These are phyloP conservation scores for Kluyveromyces wickerhamii DNA, from an alignment of 805 yeast species.

Conservation along the genomic window DNA sequence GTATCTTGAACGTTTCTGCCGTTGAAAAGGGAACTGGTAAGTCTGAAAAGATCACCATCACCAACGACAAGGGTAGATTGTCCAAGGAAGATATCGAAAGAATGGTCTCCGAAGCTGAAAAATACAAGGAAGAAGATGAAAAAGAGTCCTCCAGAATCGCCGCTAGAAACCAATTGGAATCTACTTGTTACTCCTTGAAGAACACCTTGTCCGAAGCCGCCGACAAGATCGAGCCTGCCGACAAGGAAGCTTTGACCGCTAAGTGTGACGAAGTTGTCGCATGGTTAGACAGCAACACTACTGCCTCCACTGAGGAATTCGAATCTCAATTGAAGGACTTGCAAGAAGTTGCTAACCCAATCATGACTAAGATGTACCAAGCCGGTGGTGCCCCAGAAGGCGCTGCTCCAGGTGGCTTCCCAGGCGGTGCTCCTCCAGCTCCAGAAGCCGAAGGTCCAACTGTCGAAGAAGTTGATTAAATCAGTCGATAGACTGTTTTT, in stretches of 20 bases:
- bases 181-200: conserved; percentile 92
- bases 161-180: conserved; percentile 93
- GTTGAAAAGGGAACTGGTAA: conserved; percentile 99
- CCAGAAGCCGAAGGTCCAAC: conserved; percentile 64
- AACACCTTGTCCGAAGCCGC: conserved; percentile 67
- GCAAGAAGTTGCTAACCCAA: conserved; percentile 94
- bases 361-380: conserved; percentile 93
- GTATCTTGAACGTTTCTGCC: conserved; percentile 94
- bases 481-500: neutral
- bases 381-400: conserved; percentile 78
- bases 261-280: conserved; percentile 77
- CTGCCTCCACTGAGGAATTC: conserved; percentile 90
- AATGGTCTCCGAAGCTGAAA: conserved; percentile 97
- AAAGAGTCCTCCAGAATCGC: conserved; percentile 87
- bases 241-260: conserved; percentile 65
- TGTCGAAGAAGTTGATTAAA: conserved; percentile 74
- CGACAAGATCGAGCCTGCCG: conserved; percentile 71
- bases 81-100: conserved; percentile 96
- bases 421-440: conserved; percentile 58
- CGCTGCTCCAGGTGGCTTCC: conserved; percentile 60
- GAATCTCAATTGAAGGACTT: conserved; percentile 93
- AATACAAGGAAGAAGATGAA: conserved; percentile 95
- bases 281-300: conserved; percentile 90
- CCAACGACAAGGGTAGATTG: conserved; percentile 98
- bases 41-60: conserved; percentile 92